These are phyloP conservation scores for Colletotrichum karsti DNA, from an alignment of 2,329 filamentous ascomycete species.

Conservation along the genomic window DNA sequence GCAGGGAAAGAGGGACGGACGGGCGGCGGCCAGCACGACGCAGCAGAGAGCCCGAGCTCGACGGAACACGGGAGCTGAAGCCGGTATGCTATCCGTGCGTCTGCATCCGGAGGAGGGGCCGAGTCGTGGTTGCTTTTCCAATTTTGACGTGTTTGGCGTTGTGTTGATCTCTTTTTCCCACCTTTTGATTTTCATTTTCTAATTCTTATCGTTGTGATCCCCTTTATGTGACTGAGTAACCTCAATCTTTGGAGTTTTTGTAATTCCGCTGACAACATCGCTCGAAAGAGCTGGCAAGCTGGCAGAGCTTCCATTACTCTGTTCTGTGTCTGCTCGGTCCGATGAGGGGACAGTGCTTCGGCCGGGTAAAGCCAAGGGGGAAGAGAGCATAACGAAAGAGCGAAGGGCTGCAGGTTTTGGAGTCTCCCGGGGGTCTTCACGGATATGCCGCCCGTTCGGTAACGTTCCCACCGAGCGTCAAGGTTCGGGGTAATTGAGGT, in stretches of 20 bases:
- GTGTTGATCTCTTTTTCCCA: background rate
- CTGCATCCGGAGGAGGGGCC: slow-evolving; percentile 26
- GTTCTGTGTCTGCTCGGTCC: too few species aligned
- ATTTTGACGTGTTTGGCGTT: background rate
- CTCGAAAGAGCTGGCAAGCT: too few species aligned
- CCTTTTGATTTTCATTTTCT: background rate
- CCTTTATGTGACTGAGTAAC: background rate
- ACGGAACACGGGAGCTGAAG: slow-evolving; percentile 23
- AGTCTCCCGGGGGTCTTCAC: background rate
- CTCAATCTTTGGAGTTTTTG: too few species aligned
- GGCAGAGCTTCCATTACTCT: too few species aligned
- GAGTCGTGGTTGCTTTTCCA: background rate
- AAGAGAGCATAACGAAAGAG: background rate
- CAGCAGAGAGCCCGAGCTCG: slow-evolving; percentile 18
- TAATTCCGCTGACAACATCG: too few species aligned
- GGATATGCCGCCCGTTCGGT: slow-evolving; percentile 2
- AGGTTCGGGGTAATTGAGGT: slow-evolving; percentile 2
- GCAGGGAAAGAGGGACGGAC: background rate
- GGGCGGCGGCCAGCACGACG: background rate
- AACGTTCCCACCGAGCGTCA: background rate
- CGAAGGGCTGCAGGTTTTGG: background rate
- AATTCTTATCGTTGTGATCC: background rate
- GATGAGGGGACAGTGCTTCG: background rate
- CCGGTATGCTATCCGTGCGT: slow-evolving; percentile 14
- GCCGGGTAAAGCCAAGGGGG: background rate